Evolutionary conservation across 768 basidiomycete species (phyloP), one percentile per base, ranked within the genome.

Genomic region (Hydnomerulius pinastri): DNA sequence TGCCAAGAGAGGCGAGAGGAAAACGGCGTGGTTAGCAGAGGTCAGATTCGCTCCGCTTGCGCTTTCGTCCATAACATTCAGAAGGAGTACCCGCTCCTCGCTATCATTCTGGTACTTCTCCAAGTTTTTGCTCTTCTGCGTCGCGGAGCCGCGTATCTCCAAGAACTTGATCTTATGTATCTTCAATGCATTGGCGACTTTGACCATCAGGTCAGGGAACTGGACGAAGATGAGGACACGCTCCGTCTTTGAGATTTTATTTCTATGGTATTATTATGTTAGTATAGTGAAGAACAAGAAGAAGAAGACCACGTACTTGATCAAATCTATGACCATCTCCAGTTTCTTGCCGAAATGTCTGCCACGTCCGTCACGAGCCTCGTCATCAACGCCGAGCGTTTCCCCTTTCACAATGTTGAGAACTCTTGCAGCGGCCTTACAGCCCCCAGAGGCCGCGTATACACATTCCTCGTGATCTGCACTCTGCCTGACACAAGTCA

Each of bases 31-130:
- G 69, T 94, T 98, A 17, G 95, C 95, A 29, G 82, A 84, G 3
- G 94, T 97, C 64, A 98, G 71, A 66, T 98, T 98, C 57, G 90
- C 89, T 37, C 92, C 92, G 51, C 90, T 90, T n/a, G 92, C 90
- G 54, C 90, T 93, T 70, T 95, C 92, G 68, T 96, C 92, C 83
- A 90, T 93, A 55, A 96, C 89, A 59, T 92, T 92, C 54, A 98
- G 73, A 46, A 98, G 76, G 39, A 98, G 75, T 13, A 94, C 92
- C 27, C 86, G 81, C 58, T 90, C 89, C 50, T 79, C 73, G 61
- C 86, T 82, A 37, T 83, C 75, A 48, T 87, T 83, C 69, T 98
- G 95, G 79, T 95, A 98, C 59, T 77, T 80, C 57, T 91, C 87
- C 37, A 98, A 73, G 49, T 83, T 86, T 61, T 89, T 90, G 68